Evolutionary conservation across 306 rosid genomes (phyloP), one percentile per base, ranked within the genome.

Genomic region (Oxytropis ochrocephala): DNA sequence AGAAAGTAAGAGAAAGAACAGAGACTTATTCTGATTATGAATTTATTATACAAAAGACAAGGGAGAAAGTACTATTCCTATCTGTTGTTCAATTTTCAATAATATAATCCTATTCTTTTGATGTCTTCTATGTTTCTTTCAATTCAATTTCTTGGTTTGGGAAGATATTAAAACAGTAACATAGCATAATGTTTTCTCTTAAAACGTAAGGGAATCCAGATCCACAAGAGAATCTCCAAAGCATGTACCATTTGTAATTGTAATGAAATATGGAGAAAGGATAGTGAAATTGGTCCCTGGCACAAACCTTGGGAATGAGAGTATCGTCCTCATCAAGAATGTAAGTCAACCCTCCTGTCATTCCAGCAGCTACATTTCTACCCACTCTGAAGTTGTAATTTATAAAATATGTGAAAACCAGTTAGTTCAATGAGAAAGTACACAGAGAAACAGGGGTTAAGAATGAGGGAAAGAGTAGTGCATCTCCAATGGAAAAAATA

Each of bases 301-400:
- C 74, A 69, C 85, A 76, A 67, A 94, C 97, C 98, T 90, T 94
- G 17, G 97, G 97, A 60, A 90, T 86, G 55, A 94, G 78, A 38
- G 96, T 78, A 67, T 88, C 65, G 27, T 94, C 98, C 76, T 94
- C 97, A 29, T 94, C 98, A 64, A 94, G 96, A 78, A 94, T 79
- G 83, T 94, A 90, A 61, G 97, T 95, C 84, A 94, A 85, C 44
- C 98, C 98, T 75, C 98, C 98, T 8, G 97, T 94, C 98, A 94
- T 94, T 76, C 98, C 98, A 84, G 97, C 97, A 78, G 98, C 98
- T 36, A 94, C 98, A 76, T 94, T 94, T 87, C 98, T 88, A 69
- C 98, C 98, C 83, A 94, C 98, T 84, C 98, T 94, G 56, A 78
- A 72, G 51, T 59, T 84, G 54, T 43, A 76, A 72, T 43, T 59